Evolutionary conservation across 179 eudicot genomes (phyloP).

Genomic region (Vitellaria paradoxa): DNA sequence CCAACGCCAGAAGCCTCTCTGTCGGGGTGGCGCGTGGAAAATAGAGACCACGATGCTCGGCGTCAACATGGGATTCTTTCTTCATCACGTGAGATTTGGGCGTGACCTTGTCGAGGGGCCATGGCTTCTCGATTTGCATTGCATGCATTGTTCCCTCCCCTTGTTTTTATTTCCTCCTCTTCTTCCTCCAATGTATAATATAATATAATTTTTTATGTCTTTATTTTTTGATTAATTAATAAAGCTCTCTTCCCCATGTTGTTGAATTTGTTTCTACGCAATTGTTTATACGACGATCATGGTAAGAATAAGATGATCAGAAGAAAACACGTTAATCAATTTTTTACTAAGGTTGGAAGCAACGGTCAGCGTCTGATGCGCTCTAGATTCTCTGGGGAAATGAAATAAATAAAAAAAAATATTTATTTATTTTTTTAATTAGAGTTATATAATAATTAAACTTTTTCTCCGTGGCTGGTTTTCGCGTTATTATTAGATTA

Average conservation of each 20-base stretch:
- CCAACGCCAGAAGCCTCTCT: neutral
- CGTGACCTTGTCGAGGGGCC: constrained; percentile 25
- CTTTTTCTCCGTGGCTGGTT: too few species aligned
- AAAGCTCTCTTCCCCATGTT: constrained; percentile 11
- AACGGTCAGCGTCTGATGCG: constrained; percentile 79
- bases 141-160: constrained; percentile 18
- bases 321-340: neutral
- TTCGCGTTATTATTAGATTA: neutral
- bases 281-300: neutral
- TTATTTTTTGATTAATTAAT: neutral
- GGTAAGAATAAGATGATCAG: neutral
- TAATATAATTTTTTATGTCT: too few species aligned
- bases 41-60: constrained; percentile 38
- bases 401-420: too few species aligned
- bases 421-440: too few species aligned
- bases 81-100: constrained; percentile 40
- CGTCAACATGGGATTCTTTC: constrained; percentile 27
- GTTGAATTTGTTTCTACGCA: neutral
- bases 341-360: constrained; percentile 29
- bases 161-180: constrained; percentile 16
- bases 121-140: constrained; percentile 11
- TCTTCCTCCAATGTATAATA: too few species aligned
- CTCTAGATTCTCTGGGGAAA: constrained; percentile 71
- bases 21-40: constrained; percentile 26
- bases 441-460: too few species aligned